Evolutionary conservation across 768 basidiomycete species (phyloP), one percentile per base, ranked within the genome.

Genomic region (Glaciozyma martinii): DNA sequence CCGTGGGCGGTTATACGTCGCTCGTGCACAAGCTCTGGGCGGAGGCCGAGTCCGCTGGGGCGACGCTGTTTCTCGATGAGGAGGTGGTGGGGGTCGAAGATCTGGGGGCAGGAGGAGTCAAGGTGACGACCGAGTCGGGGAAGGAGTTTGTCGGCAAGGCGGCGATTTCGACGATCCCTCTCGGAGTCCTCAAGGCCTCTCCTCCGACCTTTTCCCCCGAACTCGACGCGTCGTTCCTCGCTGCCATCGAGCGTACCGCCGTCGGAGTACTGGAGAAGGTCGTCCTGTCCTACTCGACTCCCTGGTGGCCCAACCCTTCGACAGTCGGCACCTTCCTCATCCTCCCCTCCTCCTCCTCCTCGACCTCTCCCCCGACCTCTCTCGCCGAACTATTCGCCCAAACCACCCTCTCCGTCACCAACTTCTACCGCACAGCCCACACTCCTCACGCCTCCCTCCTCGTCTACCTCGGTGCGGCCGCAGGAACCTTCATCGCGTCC

Each of bases 201-300:
- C 67, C 70, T 1, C 58, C 67, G 0, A 52, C 25, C 0, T 76
- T 76, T 63, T 18, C 32, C 15, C 75, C 75, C 2, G 59, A 71
- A 3, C 72, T 76, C 12, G 53, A 68, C 5, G 5, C 46, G 2
- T 0, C 30, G 15, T 63, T 65, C 55, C 54, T 54, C 1, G 56
- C 69, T 3, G 70, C 72, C 3, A 33, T 63, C 37, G 49, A 63
- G 21, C 59, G 67, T 8, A 70, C 71, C 33, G 55, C 61, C 18
- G 66, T 70, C 46, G 75, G 75, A 37, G 56, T 65, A 33, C 72
- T 76, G 57, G 72, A 72, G 40, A 76, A 76, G 65, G 46, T 75
- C 43, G 71, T 73, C n/a, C 60, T 76, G 19, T 56, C 59, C 30
- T 75, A 74, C 66, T 49, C 63, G 1, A 16, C 40, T 7, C 57